Evolutionary conservation across 2,329 filamentous ascomycete genomes (phyloP), one percentile per base, ranked within the genome.

Genomic region (Aspergillus sp.): DNA sequence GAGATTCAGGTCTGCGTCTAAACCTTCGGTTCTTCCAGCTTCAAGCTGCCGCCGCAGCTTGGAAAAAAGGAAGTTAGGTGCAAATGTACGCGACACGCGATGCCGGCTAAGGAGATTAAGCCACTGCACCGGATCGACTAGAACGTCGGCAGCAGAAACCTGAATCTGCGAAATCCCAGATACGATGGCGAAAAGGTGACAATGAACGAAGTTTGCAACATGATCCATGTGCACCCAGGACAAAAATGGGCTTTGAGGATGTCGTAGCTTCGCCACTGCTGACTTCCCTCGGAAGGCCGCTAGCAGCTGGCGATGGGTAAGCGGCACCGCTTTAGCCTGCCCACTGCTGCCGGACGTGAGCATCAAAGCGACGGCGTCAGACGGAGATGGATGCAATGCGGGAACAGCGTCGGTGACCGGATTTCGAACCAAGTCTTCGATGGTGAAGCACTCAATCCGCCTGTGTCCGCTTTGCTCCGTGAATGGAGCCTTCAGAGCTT

Each of bases 281-380:
- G 61, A 57, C 64, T 84, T 84, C 20, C 79, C 80, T 1, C 55
- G 7, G 11, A 81, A 58, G 0, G 81, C 72, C 1, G 75, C 63
- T 0, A 82, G 49, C 0, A 84, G 63, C 64, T 84, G 81, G 0
- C 59, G 54, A 57, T 83, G 78, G 0, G 68, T 73, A 1, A 84
- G 70, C 1, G 60, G 63, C 0, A 85, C 83, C 0, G 81, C 82
- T 65, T 85, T 85, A 4, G 80, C 72, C 54, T 78, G 76, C 2
- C 82, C 82, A 18, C 80, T 82, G 62, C 77, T 81, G 3, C 83
- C 83, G 1, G 82, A 85, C 1, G 83, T 85, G 4, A 85, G 70
- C 80, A 84, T 82, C 65, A 4, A 76, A 77, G 2, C 69, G 39
- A 49, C 4, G 10, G 6, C 16, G 22, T 47, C 29, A 6, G 49